Conservation (phyloP, 2,329 filamentous ascomycete species). For the Aspergillus calidoustus region DNA sequence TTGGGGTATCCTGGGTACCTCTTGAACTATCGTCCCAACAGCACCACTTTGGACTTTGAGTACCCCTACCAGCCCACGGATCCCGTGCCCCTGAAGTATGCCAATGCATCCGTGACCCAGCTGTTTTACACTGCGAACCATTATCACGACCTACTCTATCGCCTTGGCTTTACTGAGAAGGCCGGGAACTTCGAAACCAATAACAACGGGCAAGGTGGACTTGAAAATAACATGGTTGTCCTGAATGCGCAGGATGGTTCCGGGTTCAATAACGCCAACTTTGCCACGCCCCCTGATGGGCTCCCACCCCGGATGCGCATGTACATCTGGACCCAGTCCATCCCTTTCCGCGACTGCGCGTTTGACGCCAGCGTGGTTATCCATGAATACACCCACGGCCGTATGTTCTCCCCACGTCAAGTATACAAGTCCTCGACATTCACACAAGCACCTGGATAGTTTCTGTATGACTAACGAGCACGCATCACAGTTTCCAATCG, state of each 20-base stretch:
- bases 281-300: conserved; percentile 23
- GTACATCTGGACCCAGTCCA: conserved; percentile 20
- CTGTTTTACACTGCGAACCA: conserved; percentile 26
- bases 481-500: conserved; percentile 20
- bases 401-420: conserved; percentile 1
- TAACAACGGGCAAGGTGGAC: conserved; percentile 18
- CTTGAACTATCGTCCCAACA: conserved; percentile 18
- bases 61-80: conserved; percentile 17
- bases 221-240: conserved; percentile 21
- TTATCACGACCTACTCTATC: conserved; percentile 25
- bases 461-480: neutral
- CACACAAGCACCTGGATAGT: too few relatives aligned
- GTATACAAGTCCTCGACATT: too few relatives aligned
- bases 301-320: conserved; percentile 23
- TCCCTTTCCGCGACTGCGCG: conserved; percentile 12
- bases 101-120: conserved; percentile 23
- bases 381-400: conserved; percentile 25
- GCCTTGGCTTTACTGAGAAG: conserved; percentile 20
- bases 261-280: conserved; percentile 23
- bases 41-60: conserved; percentile 12
- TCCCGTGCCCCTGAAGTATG: conserved; percentile 17
- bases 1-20: conserved; percentile 12
- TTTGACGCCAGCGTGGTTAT: conserved; percentile 24
- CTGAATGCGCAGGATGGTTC: conserved; percentile 25
- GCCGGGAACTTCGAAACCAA: conserved; percentile 25